phyloP scores from a whole-genome alignment of 192 early-diverging fungal genomes.

The Backusella sp. region DNA sequence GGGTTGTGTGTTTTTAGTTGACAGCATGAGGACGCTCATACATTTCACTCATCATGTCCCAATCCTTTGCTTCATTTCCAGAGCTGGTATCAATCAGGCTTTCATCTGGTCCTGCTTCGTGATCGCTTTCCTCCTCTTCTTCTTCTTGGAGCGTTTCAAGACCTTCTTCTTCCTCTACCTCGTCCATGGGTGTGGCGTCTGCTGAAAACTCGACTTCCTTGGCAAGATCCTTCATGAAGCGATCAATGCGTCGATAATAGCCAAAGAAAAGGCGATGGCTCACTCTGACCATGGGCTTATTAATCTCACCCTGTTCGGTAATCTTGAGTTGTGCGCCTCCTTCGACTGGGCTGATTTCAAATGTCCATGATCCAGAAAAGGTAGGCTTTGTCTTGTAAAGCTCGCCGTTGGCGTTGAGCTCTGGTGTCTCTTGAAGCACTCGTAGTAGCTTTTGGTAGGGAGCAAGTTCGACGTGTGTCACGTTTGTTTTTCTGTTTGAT shows the following conservation, averaged over 20 bases:
- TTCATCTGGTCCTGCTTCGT: background rate
- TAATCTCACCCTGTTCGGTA: conserved; percentile 33
- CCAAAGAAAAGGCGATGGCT: conserved; percentile 30
- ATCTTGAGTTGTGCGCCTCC: conserved; percentile 18
- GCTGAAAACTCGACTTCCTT: background rate
- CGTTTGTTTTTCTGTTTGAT: conserved; percentile 14
- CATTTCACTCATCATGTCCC: conserved; percentile 39
- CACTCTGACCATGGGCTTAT: conserved; percentile 33
- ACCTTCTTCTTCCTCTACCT: background rate
- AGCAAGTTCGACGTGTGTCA: conserved; percentile 19
- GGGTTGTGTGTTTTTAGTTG: background rate
- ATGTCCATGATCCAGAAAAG: conserved; percentile 35
- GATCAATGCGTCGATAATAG: conserved; percentile 34
- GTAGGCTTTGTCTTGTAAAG: background rate
- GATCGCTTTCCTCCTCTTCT: background rate
- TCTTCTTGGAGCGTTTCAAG: background rate
- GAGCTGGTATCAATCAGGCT: background rate
- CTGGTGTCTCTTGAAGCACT: conserved; percentile 15
- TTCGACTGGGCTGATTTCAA: conserved; percentile 10
- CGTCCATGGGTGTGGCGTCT: background rate
- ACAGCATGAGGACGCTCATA: conserved; percentile 23
- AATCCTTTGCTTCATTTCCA: conserved; percentile 21
- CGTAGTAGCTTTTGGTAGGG: conserved; percentile 15
- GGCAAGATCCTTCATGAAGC: conserved; percentile 35
- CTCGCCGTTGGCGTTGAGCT: background rate